Evolutionary conservation across 2,329 filamentous ascomycete genomes (phyloP).

Genomic region (Aspergillus pseudonomiae): DNA sequence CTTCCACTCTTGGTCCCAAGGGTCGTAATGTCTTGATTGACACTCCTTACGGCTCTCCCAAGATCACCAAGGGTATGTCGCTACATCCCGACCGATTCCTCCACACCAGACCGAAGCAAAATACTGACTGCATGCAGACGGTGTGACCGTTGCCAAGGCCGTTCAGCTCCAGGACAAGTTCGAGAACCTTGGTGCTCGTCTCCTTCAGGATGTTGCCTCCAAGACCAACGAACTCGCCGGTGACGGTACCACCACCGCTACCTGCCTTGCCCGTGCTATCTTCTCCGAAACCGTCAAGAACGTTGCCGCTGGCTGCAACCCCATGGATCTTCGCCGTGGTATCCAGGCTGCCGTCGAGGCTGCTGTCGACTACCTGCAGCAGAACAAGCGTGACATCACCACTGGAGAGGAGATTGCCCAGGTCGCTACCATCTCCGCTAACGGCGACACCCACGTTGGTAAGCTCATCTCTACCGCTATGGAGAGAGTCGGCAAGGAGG

Average conservation of each 20-base stretch:
- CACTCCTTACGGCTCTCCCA: constrained; percentile 96
- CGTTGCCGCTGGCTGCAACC: constrained; percentile 98
- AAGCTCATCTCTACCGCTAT: constrained; percentile 96
- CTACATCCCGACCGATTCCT: constrained; percentile 2
- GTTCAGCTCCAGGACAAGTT: constrained; percentile 97
- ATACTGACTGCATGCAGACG: constrained; percentile 59
- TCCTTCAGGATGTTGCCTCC: constrained; percentile 96
- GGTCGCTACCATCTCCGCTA: constrained; percentile 97
- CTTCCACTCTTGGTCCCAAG: constrained; percentile 95
- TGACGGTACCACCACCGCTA: constrained; percentile 98
- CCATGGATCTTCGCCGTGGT: constrained; percentile 96
- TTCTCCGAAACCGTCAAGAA: constrained; percentile 99
- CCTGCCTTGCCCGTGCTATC: constrained; percentile 94
- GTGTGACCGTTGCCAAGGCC: constrained; percentile 86
- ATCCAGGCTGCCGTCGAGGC: constrained; percentile 95
- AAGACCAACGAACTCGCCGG: constrained; percentile 99
- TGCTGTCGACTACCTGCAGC: constrained; percentile 89
- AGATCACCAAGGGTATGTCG: constrained; percentile 94
- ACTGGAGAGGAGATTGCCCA: constrained; percentile 96
- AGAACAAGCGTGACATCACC: constrained; percentile 97
- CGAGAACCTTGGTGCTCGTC: constrained; percentile 95
- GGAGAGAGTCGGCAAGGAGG: constrained; percentile 99
- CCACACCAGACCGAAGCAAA: background rate
- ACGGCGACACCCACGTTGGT: constrained; percentile 93
- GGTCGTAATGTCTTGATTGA: constrained; percentile 98